Evolutionary conservation across 192 early-diverging fungal genomes (phyloP).

Genomic region (Coemansia sp.): DNA sequence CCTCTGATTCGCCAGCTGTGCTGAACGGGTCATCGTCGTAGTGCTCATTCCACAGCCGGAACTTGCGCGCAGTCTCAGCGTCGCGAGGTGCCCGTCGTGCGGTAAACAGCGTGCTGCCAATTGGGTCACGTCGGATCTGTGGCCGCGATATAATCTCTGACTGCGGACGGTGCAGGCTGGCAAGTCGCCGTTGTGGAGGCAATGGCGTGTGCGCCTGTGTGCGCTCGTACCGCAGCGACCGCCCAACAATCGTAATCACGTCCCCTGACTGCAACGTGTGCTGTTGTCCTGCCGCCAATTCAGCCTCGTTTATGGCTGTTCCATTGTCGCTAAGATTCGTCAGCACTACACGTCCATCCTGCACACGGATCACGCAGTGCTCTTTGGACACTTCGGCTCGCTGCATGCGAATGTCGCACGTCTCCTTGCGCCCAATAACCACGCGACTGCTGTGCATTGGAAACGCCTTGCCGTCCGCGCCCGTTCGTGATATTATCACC

Average conservation of each 20-base stretch:
- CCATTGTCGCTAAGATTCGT: slow-evolving; percentile 39
- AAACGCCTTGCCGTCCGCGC: slow-evolving; percentile 47
- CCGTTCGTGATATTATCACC: slow-evolving; percentile 42
- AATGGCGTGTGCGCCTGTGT: neutral
- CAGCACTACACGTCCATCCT: slow-evolving; percentile 21
- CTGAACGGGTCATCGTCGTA: slow-evolving; percentile 16
- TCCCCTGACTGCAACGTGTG: slow-evolving; percentile 24
- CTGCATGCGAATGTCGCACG: slow-evolving; percentile 53
- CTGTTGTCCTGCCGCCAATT: slow-evolving; percentile 22
- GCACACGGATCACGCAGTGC: slow-evolving; percentile 35
- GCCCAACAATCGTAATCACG: slow-evolving; percentile 40
- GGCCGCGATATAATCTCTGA: slow-evolving; percentile 4
- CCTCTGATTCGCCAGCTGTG: neutral
- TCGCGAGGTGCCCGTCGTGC: slow-evolving; percentile 5
- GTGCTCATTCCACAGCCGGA: slow-evolving; percentile 41
- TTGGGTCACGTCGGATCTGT: neutral
- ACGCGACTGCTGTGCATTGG: slow-evolving; percentile 39
- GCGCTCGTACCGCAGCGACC: slow-evolving; percentile 44
- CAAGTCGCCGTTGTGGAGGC: slow-evolving; percentile 7
- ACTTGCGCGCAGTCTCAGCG: slow-evolving; percentile 26
- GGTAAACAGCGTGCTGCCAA: neutral
- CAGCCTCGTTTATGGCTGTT: slow-evolving; percentile 19
- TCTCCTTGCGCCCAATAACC: slow-evolving; percentile 47
- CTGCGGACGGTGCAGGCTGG: slow-evolving; percentile 12
- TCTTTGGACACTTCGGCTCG: slow-evolving; percentile 41